Conservation (phyloP, 2,329 filamentous ascomycete genomes). For the Ceratocystiopsis minuta region DNA sequence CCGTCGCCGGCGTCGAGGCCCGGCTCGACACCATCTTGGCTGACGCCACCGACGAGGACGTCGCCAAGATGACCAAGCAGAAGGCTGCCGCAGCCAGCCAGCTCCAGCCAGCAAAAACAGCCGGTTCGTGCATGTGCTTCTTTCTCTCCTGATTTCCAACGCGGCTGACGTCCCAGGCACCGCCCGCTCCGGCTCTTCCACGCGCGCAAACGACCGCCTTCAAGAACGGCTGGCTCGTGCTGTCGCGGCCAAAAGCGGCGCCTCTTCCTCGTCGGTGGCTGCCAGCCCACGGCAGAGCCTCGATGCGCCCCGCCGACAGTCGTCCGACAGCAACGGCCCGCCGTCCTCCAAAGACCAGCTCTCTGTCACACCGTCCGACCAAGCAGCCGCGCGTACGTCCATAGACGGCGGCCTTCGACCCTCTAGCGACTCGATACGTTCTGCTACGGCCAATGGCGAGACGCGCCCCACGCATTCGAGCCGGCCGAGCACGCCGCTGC, state of each 20-base stretch:
- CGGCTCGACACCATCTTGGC: constrained; percentile 80
- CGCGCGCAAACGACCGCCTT: constrained; percentile 56
- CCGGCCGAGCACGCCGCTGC: no score
- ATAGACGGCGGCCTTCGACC: no score
- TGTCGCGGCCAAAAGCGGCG: constrained; percentile 48
- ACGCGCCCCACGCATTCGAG: no score
- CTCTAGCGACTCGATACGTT: no score
- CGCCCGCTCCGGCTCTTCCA: constrained; percentile 47
- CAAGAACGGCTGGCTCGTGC: constrained; percentile 83
- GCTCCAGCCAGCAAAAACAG: constrained; percentile 17
- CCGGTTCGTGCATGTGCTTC: constrained; percentile 11
- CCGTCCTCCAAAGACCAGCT: constrained; percentile 3
- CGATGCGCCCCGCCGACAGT: constrained; percentile 17
- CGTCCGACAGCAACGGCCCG: constrained; percentile 14
- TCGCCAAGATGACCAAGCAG: constrained; percentile 7
- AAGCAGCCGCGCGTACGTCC: no score
- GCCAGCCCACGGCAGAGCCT: constrained; percentile 25
- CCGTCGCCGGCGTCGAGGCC: constrained; percentile 85
- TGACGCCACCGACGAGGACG: constrained; percentile 43
- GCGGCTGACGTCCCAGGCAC: constrained; percentile 17
- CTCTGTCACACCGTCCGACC: not conserved
- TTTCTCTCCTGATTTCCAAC: not conserved
- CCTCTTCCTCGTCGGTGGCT: constrained; percentile 25
- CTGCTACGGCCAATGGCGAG: no score
- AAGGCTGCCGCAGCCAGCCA: not conserved